Evolutionary conservation across 2,329 filamentous ascomycete genomes (phyloP).

Genomic region (Cordyceps pruinosa): DNA sequence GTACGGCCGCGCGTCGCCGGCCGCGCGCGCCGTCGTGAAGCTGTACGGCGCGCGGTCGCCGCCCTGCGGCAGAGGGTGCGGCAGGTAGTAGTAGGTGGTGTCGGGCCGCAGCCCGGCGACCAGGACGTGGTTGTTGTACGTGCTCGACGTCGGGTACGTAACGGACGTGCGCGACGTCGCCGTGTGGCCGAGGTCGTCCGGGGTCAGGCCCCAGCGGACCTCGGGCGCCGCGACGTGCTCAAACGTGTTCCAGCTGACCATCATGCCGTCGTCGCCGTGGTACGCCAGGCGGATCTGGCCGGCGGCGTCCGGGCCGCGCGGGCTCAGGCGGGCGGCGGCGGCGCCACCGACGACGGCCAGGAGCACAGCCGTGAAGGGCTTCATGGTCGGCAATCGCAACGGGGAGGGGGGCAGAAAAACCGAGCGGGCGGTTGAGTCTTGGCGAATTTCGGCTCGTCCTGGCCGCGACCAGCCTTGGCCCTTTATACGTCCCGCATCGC

Average conservation of each 20-base stretch:
- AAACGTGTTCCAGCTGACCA: conserved; percentile 29
- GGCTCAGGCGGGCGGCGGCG: background rate
- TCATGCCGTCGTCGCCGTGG: conserved; percentile 15
- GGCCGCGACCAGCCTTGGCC: background rate
- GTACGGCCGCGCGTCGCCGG: background rate
- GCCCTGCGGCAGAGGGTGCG: background rate
- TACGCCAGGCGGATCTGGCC: conserved; percentile 6
- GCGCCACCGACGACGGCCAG: background rate
- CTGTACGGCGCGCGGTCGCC: background rate
- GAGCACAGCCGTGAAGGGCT: background rate
- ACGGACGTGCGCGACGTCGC: conserved; percentile 22
- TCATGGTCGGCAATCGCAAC: background rate
- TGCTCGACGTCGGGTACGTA: conserved; percentile 26
- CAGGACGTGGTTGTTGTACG: conserved; percentile 23
- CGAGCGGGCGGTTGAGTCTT: background rate
- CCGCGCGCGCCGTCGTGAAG: background rate
- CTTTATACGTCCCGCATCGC: background rate
- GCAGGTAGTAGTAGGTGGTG: conserved; percentile 9
- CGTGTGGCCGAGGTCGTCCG: conserved; percentile 17
- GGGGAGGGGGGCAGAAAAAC: too few species aligned
- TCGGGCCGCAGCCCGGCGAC: conserved; percentile 3
- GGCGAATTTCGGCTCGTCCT: background rate
- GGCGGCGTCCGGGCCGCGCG: background rate
- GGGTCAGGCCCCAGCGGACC: conserved; percentile 24
- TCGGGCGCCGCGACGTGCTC: conserved; percentile 20